phyloP scores from a whole-genome alignment of 2,329 filamentous ascomycete species.

The Phaeosphaeriaceae sp. region DNA sequence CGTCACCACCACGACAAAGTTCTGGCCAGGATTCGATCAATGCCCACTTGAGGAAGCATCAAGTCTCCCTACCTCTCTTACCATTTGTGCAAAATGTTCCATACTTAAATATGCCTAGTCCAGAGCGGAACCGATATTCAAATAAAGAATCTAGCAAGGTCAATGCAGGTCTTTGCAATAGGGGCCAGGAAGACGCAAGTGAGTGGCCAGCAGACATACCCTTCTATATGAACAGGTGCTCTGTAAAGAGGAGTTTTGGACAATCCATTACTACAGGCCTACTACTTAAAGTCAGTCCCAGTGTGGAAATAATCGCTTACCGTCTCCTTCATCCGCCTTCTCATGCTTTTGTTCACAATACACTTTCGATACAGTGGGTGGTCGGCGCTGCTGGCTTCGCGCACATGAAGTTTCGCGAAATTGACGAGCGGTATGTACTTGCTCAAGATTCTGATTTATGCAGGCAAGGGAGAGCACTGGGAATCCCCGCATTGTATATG shows the following conservation, averaged over 20 bases:
- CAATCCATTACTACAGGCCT: not conserved
- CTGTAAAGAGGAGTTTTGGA: conserved; percentile 6
- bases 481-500: conserved; percentile 21
- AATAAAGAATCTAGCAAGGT: conserved; percentile 23
- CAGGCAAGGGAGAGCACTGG: conserved; percentile 11
- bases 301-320: conserved; percentile 4
- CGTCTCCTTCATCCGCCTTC: conserved; percentile 19
- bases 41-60: too few relatives aligned
- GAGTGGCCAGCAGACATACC: not conserved
- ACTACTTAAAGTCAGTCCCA: not conserved
- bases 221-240: not conserved
- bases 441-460: conserved; percentile 13
- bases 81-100: not conserved
- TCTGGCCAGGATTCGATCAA: too few relatives aligned
- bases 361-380: conserved; percentile 28
- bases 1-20: not conserved
- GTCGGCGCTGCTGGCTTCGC: conserved; percentile 6
- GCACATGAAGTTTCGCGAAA: conserved; percentile 20
- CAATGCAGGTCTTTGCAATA: conserved; percentile 12
- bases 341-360: conserved; percentile 24
- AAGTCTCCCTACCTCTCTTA: too few relatives aligned
- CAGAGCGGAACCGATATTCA: conserved; percentile 13
- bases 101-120: conserved; percentile 1
- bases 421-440: conserved; percentile 24
- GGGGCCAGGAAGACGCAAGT: not conserved